Conservation (phyloP, 169 alveolate genomes). For the Theileria orientalis region DNA sequence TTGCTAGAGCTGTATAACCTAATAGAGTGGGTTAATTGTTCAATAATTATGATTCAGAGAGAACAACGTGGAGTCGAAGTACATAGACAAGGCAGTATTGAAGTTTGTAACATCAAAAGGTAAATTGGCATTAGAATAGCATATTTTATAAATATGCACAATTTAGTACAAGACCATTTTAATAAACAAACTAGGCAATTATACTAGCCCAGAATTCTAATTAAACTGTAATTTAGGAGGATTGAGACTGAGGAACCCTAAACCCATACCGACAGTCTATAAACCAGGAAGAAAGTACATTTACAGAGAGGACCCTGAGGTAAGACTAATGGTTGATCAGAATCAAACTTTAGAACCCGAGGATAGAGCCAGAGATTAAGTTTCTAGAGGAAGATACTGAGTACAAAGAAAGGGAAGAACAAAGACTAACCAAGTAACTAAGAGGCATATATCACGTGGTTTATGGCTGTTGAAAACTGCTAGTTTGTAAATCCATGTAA, state of each 20-base stretch:
- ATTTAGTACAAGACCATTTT: too few relatives aligned
- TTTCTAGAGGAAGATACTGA: slow-evolving; percentile 17
- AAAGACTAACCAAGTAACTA: too few relatives aligned
- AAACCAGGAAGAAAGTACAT: slow-evolving; percentile 60
- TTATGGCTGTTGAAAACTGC: too few relatives aligned
- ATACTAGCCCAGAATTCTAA: background rate
- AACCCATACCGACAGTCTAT: slow-evolving; percentile 63
- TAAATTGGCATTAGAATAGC: background rate
- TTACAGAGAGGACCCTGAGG: slow-evolving; percentile 54
- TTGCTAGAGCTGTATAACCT: slow-evolving; percentile 68
- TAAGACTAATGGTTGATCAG: background rate
- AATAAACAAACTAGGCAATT: too few relatives aligned
- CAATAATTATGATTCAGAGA: slow-evolving; percentile 20
- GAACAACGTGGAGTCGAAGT: slow-evolving; percentile 43
- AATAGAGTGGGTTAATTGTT: slow-evolving; percentile 32
- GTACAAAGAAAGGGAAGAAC: too few relatives aligned
- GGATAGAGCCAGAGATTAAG: slow-evolving; percentile 18
- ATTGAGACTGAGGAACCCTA: slow-evolving; percentile 38
- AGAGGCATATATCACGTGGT: too few relatives aligned
- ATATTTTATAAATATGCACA: background rate
- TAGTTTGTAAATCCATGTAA: too few relatives aligned
- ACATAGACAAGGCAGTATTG: slow-evolving; percentile 58
- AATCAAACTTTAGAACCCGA: slow-evolving; percentile 34
- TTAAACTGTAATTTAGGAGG: slow-evolving; percentile 61
- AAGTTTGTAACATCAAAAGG: slow-evolving; percentile 68